Evolutionary conservation across 1,284 basidiomycete genomes (phyloP), one percentile per base, ranked within the genome.

Genomic region (Meira miltonrushii): DNA sequence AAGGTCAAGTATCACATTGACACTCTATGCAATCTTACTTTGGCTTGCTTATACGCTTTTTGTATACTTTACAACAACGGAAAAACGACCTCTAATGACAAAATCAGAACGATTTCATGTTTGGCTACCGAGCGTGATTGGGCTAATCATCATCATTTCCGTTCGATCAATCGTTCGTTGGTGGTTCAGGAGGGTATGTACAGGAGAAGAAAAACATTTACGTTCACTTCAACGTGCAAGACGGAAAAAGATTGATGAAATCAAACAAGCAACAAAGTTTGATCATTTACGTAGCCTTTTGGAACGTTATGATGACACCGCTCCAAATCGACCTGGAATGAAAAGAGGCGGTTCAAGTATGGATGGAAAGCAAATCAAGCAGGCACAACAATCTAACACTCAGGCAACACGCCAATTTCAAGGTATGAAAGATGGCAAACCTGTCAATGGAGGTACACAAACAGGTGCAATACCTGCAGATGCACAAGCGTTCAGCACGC

Each of bases 251-350:
- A 85, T 99, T 33, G 93, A 95, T 68, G 93, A 96, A 74, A 89
- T 98, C 70, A 99, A 99, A 82, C 89, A 91, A 80, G 92, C 90
- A 71, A 96, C 92, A 0, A 93, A 94, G 71, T 99, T 90, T 79
- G 92, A 99, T 78, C 86, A 86, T 25, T 94, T 92, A 15, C 86
- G 89, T 54, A 88, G 87, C 70, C 83, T 99, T 50, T 82, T 99
- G 13, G 92, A 96, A 76, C 86, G 87, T 60, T 97, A 97, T 74
- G 94, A 95, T 65, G 88, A 89, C 43, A 75, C 8, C 37, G 38
- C 58, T 8, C 49, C 43, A 3, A 53, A 46, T 12, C 17, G 37
- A 3, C 19, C 41, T 25, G 55, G 40, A 10, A 33, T 17, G 23
- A 15, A n/a, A 43, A 39, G n/a, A 61, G 60, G 54, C 38, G 54